phyloP scores from a whole-genome alignment of 1,284 basidiomycete species.

The Moniliophthora roreri region DNA sequence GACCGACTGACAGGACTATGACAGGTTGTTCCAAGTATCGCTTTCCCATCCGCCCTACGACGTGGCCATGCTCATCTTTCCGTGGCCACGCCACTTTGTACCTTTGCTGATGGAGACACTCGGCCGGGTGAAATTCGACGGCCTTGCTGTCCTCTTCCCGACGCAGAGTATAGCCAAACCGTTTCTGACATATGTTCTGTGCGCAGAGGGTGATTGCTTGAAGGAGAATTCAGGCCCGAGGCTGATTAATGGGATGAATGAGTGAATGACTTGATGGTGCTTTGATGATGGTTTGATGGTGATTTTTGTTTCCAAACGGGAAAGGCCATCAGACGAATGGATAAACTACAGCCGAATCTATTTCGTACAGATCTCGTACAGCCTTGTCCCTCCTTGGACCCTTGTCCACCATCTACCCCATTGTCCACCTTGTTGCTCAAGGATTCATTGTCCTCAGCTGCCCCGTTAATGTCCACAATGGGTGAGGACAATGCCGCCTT shows the following conservation, averaged over 20 bases:
- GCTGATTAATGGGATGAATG: slow-evolving; percentile 88
- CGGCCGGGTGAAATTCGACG: slow-evolving; percentile 92
- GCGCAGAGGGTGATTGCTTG: too few species aligned
- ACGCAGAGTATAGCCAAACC: too few species aligned
- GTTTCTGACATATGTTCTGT: too few species aligned
- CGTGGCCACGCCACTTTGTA: slow-evolving; percentile 91
- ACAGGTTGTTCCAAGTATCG: too few species aligned
- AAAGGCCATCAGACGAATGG: not conserved
- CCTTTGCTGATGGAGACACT: slow-evolving; percentile 94
- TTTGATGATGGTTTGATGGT: not conserved
- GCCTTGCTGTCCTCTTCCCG: not conserved
- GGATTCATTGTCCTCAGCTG: too few species aligned
- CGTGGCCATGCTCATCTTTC: slow-evolving; percentile 88
- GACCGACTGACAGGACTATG: too few species aligned
- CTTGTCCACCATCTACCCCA: too few species aligned
- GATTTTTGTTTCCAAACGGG: not conserved
- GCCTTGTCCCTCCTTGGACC: too few species aligned
- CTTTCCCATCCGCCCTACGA: not conserved
- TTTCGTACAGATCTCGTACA: too few species aligned
- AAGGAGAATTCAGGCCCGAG: too few species aligned
- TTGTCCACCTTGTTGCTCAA: too few species aligned
- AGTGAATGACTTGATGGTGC: slow-evolving; percentile 11
- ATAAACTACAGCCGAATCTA: not conserved
- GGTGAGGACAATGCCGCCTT: not conserved
- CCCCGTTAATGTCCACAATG: not conserved